Conservation (phyloP, 176 grass and related monocot species). For the Luzula sylvatica region DNA sequence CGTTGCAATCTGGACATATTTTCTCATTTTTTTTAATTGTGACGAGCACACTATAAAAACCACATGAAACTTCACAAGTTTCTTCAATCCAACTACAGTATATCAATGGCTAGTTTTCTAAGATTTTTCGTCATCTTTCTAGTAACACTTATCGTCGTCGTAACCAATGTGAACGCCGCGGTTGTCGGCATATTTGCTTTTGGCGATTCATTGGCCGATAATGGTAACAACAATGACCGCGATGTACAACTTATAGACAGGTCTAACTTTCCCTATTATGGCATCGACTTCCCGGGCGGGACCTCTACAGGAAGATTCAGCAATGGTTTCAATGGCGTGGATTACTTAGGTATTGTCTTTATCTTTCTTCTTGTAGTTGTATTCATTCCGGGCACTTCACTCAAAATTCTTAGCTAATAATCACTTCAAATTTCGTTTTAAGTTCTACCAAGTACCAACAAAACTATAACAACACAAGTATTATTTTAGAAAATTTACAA, state of each 20-base stretch:
- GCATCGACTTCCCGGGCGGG: constrained; percentile 11
- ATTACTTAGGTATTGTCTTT: constrained; percentile 15
- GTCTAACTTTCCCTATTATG: constrained; percentile 19
- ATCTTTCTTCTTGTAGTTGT: not conserved
- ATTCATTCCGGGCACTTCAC: no score
- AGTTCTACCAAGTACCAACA: no score
- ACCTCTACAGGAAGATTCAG: constrained; percentile 24
- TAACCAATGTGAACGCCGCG: not conserved
- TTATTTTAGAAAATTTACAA: no score
- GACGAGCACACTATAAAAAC: no score
- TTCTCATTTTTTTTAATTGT: no score
- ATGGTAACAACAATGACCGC: constrained; percentile 27
- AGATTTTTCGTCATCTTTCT: not conserved
- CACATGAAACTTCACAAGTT: no score
- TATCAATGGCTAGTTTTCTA: constrained; percentile 2
- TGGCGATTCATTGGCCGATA: constrained; percentile 24
- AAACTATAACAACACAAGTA: no score
- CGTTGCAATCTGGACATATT: no score
- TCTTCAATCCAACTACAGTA: no score
- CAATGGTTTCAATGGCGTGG: constrained; percentile 25
- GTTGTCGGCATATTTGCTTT: constrained; percentile 19
- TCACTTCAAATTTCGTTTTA: no score
- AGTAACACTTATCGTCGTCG: not conserved
- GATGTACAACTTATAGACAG: constrained; percentile 2
- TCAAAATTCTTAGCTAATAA: no score